Evolutionary conservation across 2,329 filamentous ascomycete genomes (phyloP), one percentile per base, ranked within the genome.

Genomic region (Ascochyta rabiei): DNA sequence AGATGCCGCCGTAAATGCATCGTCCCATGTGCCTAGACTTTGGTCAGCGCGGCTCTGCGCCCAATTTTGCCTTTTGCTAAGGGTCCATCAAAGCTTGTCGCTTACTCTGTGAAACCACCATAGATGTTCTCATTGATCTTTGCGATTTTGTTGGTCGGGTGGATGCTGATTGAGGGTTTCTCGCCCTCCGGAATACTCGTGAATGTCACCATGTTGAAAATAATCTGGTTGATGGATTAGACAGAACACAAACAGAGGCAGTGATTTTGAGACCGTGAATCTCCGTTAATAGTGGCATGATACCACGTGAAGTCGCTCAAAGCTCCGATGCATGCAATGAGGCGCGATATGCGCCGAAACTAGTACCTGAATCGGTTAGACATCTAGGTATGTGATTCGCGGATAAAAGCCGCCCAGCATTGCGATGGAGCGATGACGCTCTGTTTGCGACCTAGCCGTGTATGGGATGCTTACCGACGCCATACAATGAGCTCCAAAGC

Each of bases 1-100:
- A 93, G 70, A 95, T 89, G 61, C 91, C 90, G 60, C 89, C 89
- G 72, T 95, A 93, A 69, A 95, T 92, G 79, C 90, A 95, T 58
- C 90, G 86, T 66, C 90, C 90, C 90, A 95, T 95, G 75, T 95
- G 91, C 66, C 89, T 91, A 62, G 28, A 50, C 23, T 53, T 38
- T 47, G 51, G 68, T 73, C 53, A 73, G 64, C 63, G 53, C 48
- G 34, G 30, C 35, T 49, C 38, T 41, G 33, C 46, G 41, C 35
- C 31, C 47, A 42, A 52, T 42, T 42, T 28, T 53, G 42, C 46
- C 45, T 38, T 37, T 50, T 24, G 41, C 46, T 54, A 49, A 44
- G 19, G 35, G 33, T 24, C 50, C 48, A 28, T 43, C 28, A 39
- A 16, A 46, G 37, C 21, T 53, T 45, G 13, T 38, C 35, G 74